Evolutionary conservation across 257 asterid species (phyloP).

Genomic region (Solanum gracilifrons): DNA sequence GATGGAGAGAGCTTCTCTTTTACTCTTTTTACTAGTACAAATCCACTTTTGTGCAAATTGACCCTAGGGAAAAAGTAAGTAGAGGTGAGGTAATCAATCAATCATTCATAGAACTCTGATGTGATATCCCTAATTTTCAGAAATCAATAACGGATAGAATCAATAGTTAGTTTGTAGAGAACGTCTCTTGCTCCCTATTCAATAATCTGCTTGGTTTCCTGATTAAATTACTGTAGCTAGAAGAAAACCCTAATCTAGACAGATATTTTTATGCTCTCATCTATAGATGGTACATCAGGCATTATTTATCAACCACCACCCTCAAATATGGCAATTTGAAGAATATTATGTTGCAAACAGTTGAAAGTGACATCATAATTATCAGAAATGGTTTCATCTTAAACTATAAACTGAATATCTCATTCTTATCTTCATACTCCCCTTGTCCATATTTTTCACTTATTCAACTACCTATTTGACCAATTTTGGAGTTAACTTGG

Average conservation of each 20-base stretch:
- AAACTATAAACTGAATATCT: background rate
- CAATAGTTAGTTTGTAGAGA: background rate
- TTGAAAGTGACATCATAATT: background rate
- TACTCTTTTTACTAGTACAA: background rate
- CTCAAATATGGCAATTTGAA: background rate
- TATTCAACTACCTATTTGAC: background rate
- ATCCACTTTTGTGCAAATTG: background rate
- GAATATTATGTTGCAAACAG: background rate
- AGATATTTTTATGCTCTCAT: background rate
- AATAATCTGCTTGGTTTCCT: background rate
- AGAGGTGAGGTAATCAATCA: background rate
- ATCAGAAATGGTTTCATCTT: background rate
- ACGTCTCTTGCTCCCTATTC: background rate
- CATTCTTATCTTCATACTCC: background rate
- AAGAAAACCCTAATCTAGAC: background rate
- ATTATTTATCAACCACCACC: background rate
- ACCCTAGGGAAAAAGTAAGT: background rate
- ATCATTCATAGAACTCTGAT: background rate
- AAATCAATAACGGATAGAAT: too few relatives aligned
- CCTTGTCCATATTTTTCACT: background rate
- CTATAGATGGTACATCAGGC: background rate
- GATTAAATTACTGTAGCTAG: background rate
- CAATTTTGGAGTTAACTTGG: background rate
- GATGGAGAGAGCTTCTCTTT: background rate
- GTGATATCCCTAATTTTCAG: background rate